Evolutionary conservation across 2,329 filamentous ascomycete species (phyloP).

Genomic region (Clonostachys solani): DNA sequence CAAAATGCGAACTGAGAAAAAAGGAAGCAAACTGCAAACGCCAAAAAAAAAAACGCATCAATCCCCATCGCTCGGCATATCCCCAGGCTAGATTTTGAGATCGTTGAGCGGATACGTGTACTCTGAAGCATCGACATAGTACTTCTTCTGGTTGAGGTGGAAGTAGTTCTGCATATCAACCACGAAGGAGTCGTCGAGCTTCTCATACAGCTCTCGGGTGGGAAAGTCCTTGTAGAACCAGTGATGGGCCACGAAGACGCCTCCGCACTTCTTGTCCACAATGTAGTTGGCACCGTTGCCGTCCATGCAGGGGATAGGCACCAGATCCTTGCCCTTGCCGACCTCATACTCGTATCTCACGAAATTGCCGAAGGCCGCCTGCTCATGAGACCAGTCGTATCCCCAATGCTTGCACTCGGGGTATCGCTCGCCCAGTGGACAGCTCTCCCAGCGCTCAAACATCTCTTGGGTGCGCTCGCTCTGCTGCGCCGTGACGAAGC

Average conservation of each 20-base stretch:
- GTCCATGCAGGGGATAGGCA: conserved; percentile 13
- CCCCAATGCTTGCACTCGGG: conserved; percentile 12
- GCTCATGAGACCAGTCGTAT: conserved; percentile 17
- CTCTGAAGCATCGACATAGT: conserved; percentile 7
- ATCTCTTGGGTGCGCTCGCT: conserved; percentile 7
- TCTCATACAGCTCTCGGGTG: conserved; percentile 7
- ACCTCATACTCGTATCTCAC: conserved; percentile 15
- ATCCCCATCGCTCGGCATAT: too few relatives aligned
- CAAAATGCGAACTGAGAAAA: too few relatives aligned
- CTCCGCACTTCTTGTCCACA: conserved; percentile 6
- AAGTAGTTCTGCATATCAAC: conserved; percentile 9
- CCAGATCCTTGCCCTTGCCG: conserved; percentile 10
- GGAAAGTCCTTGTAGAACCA: conserved; percentile 13
- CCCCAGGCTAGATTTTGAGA: neutral
- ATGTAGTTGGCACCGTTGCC: conserved; percentile 11
- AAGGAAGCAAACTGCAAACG: too few relatives aligned
- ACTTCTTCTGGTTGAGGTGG: conserved; percentile 5
- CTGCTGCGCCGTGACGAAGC: conserved; percentile 34
- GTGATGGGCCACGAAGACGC: conserved; percentile 16
- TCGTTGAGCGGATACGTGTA: conserved; percentile 5
- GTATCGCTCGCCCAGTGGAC: conserved; percentile 9
- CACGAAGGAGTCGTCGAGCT: conserved; percentile 8
- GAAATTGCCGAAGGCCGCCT: conserved; percentile 16
- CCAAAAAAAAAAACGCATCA: too few relatives aligned
- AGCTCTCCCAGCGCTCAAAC: conserved; percentile 6